These are phyloP conservation scores for Emmonsia crescens DNA, from an alignment of 2,329 filamentous ascomycete species.

Conservation along the genomic window DNA sequence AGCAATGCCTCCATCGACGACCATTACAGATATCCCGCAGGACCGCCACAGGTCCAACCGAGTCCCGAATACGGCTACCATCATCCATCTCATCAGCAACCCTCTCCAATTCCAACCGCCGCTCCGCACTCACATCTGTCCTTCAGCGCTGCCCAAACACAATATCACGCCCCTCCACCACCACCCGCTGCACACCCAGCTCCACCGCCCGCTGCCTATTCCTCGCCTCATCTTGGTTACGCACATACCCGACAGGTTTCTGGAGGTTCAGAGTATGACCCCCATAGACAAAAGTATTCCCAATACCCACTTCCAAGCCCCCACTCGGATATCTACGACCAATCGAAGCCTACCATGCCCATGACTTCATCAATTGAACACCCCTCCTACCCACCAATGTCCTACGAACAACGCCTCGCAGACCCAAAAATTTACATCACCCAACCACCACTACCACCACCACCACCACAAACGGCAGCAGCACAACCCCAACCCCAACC, in stretches of 20 bases:
- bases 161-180: constrained; percentile 33
- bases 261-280: constrained; percentile 24
- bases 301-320: constrained; percentile 17
- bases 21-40: constrained; percentile 31
- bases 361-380: constrained; percentile 9
- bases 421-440: not conserved
- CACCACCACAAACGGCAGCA: not conserved
- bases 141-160: constrained; percentile 30
- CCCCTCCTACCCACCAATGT: not conserved
- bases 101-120: constrained; percentile 25
- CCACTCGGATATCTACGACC: constrained; percentile 16
- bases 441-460: not conserved
- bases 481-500: not conserved
- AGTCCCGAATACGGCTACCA: constrained; percentile 35
- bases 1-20: constrained; percentile 49
- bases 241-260: constrained; percentile 25
- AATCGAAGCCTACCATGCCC: constrained; percentile 20
- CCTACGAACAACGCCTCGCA: not conserved
- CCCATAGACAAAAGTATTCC: constrained; percentile 15
- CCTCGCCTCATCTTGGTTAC: constrained; percentile 28
- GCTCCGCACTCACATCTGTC: constrained; percentile 32
- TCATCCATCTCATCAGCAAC: constrained; percentile 21
- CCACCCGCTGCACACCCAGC: constrained; percentile 36
- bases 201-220: constrained; percentile 30
- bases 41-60: constrained; percentile 39